Evolutionary conservation across 2,329 filamentous ascomycete species (phyloP), one percentile per base, ranked within the genome.

Genomic region (Trichothecium sympodiale): DNA sequence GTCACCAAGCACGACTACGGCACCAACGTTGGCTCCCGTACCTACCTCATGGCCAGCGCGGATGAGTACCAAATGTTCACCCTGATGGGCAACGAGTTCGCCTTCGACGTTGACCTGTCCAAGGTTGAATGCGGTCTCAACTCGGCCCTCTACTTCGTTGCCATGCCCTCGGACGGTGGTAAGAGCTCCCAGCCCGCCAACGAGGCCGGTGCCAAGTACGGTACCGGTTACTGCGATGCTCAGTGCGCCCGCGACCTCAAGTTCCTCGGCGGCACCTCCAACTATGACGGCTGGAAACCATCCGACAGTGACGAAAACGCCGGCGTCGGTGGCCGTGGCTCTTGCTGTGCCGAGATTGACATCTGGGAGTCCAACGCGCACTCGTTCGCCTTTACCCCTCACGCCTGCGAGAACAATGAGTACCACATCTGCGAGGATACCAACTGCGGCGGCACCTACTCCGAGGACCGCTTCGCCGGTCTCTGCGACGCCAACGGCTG

Each of bases 31-130:
- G 58, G 59, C 16, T 60, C 71, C 10, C 65, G 77, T 39, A 52
- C 77, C 31, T 81, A 77, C 50, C 61, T 80, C 37, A 64, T 80
- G 58, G 62, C 65, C 41, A 58, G 63, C 35, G 63, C 67, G 29
- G 59, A 57, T 40, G 66, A 64, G 39, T 81, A 81, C 50, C 56
- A 78, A 56, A 65, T 70, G 47, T 72, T 80, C 56, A 64, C 72
- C 38, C 60, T 80, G 35, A 59, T 70, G 40, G 71, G 71, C 55
- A 64, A 74, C 48, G 77, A 82, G 53, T 71, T 82, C 48, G 70
- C 71, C 26, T 80, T 82, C 38, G 75, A 80, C 38, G 74, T 80
- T 13, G 77, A 82, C 48, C 65, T 79, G 20, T 78, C 74, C 18
- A 67, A 67, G 38, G 61, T 80, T 17, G 68, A 48, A 25, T 83